Evolutionary conservation across 306 rosid genomes (phyloP), one percentile per base, ranked within the genome.

Genomic region (Quercus rubra): DNA sequence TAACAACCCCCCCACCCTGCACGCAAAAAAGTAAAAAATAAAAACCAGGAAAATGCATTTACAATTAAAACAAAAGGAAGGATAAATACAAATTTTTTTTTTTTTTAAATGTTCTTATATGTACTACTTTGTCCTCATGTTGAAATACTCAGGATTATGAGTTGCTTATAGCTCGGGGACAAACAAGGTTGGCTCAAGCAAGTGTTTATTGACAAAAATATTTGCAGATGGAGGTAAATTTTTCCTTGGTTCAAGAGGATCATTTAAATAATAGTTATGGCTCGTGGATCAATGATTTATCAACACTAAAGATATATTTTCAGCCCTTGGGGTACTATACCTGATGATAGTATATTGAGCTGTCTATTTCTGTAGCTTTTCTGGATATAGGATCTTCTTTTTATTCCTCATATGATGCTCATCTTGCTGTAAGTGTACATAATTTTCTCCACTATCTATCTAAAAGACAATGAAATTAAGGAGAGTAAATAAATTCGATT

Each of bases 71-170:
- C 1, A 4, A 30, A 23, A 64, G 33, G 8, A 64, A 64, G 5
- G 30, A 30, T 64, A 30, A 30, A 64, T 64, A 64, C n/a, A 33
- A 17, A 18, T 1, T n/a, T n/a, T 3, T 57, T 8, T 6, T 28
- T 7, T 64, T 30, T 19, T 19, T 3, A 0, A 17, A 19, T 1
- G 4, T 33, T 19, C 21, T 66, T 31, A 3, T 66, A 19, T 33
- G 20, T 7, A 17, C 23, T 66, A 6, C 25, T 31, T 33, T 8
- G 62, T 62, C 33, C 77, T 77, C 55, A 35, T 83, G 35, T 23
- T 69, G 20, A 72, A 54, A 63, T 58, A 27, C 51, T 85, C 90
- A 92, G 98, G 98, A 95, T 73, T 84, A 77, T 30, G 96, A 92
- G 73, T 62, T 83, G 83, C 98, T 92, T 55, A 80, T 82, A 79